phyloP scores from a whole-genome alignment of 176 grass and related monocot species.

The Zoysia japonica region DNA sequence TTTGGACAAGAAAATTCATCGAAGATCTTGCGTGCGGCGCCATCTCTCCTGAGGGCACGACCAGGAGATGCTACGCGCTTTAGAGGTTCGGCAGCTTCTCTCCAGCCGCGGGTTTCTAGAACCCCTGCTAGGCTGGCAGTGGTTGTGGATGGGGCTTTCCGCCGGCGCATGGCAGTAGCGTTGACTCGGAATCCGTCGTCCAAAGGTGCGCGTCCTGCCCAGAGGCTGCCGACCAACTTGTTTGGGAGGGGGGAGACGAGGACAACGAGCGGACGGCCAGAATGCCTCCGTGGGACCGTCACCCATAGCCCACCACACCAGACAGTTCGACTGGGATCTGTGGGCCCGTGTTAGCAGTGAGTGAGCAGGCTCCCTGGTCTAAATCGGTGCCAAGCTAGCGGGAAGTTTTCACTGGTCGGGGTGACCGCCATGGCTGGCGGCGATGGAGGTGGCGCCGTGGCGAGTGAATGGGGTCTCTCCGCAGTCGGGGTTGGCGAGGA shows the following conservation, averaged over 20 bases:
- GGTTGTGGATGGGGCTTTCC: background rate
- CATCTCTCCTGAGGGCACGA: background rate
- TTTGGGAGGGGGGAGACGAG: background rate
- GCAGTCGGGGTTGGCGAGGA: too few relatives aligned
- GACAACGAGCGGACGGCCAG: background rate
- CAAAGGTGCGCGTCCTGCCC: too few relatives aligned
- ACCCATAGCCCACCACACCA: background rate
- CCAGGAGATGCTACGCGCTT: background rate
- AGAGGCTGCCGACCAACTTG: background rate
- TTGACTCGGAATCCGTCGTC: background rate
- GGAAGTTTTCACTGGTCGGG: too few relatives aligned
- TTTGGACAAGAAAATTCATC: slow-evolving; percentile 17
- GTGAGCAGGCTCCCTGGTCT: background rate
- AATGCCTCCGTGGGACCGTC: background rate
- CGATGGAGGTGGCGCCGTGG: background rate
- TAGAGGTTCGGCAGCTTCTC: background rate
- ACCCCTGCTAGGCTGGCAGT: background rate
- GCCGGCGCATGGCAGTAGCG: background rate
- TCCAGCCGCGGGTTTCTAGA: background rate
- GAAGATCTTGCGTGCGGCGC: slow-evolving; percentile 36
- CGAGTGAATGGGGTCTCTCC: too few relatives aligned
- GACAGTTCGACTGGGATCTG: background rate
- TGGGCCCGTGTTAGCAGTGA: background rate
- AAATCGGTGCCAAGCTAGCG: background rate
- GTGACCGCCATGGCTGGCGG: background rate